Evolutionary conservation across 2,329 filamentous ascomycete genomes (phyloP).

Genomic region (Colletotrichum trifolii): DNA sequence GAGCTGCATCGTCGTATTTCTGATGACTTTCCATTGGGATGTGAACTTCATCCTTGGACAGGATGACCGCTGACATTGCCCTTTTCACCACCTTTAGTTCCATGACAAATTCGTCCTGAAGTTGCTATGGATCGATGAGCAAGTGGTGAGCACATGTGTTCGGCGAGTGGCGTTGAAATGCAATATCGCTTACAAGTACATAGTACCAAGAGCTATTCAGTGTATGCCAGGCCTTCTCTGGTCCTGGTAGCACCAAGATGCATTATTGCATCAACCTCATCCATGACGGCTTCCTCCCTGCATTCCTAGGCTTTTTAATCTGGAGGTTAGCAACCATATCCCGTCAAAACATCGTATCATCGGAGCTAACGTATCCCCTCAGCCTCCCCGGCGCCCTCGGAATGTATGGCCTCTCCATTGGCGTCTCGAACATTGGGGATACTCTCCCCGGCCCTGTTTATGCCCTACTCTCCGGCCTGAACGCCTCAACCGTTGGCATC

Average conservation of each 20-base stretch:
- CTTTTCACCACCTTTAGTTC: slow-evolving; percentile 50
- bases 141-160: slow-evolving; percentile 60
- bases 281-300: slow-evolving; percentile 66
- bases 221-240: slow-evolving; percentile 71
- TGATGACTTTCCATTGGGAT: too few species aligned
- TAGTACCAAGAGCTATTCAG: slow-evolving; percentile 78
- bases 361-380: not conserved
- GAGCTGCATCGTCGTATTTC: too few species aligned
- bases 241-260: slow-evolving; percentile 75
- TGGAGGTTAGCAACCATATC: slow-evolving; percentile 61
- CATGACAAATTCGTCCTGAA: slow-evolving; percentile 69
- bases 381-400: slow-evolving; percentile 73
- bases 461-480: slow-evolving; percentile 74
- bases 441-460: slow-evolving; percentile 69
- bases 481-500: slow-evolving; percentile 74
- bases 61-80: not conserved
- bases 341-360: not conserved
- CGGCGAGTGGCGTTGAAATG: not conserved
- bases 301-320: slow-evolving; percentile 66
- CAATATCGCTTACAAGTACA: not conserved
- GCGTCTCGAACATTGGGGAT: slow-evolving; percentile 66
- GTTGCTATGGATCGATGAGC: slow-evolving; percentile 71
- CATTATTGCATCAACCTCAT: slow-evolving; percentile 71
- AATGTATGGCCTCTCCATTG: slow-evolving; percentile 72
- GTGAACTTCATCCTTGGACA: not conserved